phyloP scores from a whole-genome alignment of 306 rosid species.

The Gastrolobium bilobum region DNA sequence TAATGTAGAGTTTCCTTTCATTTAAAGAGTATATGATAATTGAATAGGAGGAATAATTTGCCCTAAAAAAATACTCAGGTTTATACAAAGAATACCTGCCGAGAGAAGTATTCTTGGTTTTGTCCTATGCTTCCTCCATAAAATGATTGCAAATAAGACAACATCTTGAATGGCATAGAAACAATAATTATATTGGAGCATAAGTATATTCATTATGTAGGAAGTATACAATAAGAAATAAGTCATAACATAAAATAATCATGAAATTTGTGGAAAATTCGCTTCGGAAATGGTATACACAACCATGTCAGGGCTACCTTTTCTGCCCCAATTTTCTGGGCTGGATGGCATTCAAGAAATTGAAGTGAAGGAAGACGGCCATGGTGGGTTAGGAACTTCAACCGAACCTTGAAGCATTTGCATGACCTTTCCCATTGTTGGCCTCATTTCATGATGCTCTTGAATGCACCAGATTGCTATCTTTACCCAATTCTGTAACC shows the following conservation, averaged over 20 bases:
- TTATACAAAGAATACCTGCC: too few species aligned
- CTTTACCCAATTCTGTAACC: slow-evolving; percentile 51
- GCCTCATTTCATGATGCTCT: slow-evolving; percentile 53
- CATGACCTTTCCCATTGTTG: slow-evolving; percentile 54
- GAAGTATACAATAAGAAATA: neutral
- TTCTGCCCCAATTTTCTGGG: neutral
- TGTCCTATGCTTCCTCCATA: neutral
- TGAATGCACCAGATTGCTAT: slow-evolving; percentile 62
- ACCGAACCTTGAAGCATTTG: slow-evolving; percentile 56
- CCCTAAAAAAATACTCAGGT: too few species aligned
- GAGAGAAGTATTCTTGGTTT: too few species aligned
- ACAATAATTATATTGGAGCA: neutral
- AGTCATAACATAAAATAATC: neutral
- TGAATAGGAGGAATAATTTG: too few species aligned
- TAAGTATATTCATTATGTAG: neutral
- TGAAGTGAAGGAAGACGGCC: slow-evolving; percentile 31
- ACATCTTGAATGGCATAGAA: neutral
- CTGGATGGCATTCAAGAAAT: slow-evolving; percentile 7
- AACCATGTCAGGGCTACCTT: neutral
- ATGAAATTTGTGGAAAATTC: neutral
- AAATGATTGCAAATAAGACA: neutral
- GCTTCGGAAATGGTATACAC: neutral
- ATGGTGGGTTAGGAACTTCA: slow-evolving; percentile 54
- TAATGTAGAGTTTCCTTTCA: too few species aligned
- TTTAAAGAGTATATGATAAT: too few species aligned